A percentile compares a stretch with the other conserved stretches of the same genome.
phyloP scores from a whole-genome alignment of 441 rosid species.

The Iberis amara region DNA sequence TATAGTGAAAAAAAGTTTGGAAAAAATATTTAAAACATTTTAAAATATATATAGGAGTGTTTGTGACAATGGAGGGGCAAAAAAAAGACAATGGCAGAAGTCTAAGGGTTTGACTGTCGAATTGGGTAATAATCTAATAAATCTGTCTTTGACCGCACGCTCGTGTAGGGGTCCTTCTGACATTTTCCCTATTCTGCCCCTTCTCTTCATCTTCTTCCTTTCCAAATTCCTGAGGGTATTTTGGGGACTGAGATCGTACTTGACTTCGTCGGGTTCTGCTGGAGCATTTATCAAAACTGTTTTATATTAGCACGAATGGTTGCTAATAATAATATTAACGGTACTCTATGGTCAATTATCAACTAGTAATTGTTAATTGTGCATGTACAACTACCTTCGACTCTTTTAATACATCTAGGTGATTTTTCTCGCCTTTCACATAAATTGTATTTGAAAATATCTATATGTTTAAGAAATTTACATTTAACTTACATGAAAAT shows the following conservation, averaged over 20 bases:
- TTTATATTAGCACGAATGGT: constrained; percentile 27
- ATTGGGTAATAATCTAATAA: constrained; percentile 21
- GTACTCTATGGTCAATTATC: too few species aligned
- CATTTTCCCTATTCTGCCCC: constrained; percentile 29
- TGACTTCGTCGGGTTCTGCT: constrained; percentile 31
- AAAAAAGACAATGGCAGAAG: constrained; percentile 19
- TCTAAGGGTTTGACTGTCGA: constrained; percentile 35
- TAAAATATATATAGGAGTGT: constrained; percentile 7
- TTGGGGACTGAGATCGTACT: constrained; percentile 22
- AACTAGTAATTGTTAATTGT: too few species aligned
- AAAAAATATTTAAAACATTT: too few species aligned
- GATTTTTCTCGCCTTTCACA: too few species aligned
- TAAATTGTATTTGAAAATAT: too few species aligned
- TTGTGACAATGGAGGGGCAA: constrained; percentile 4
- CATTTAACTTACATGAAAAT: too few species aligned
- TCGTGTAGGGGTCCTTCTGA: constrained; percentile 33
- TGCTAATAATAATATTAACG: background rate
- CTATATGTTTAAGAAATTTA: too few species aligned
- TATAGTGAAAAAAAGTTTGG: too few species aligned
- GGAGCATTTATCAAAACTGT: constrained; percentile 4
- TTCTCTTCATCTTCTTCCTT: constrained; percentile 16
- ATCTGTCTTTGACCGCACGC: constrained; percentile 38
- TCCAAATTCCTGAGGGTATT: constrained; percentile 2
- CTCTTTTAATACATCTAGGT: too few species aligned
- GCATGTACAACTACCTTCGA: too few species aligned